Evolutionary conservation across 1,284 basidiomycete species (phyloP), one percentile per base, ranked within the genome.

Genomic region (Malassezia sympodialis): DNA sequence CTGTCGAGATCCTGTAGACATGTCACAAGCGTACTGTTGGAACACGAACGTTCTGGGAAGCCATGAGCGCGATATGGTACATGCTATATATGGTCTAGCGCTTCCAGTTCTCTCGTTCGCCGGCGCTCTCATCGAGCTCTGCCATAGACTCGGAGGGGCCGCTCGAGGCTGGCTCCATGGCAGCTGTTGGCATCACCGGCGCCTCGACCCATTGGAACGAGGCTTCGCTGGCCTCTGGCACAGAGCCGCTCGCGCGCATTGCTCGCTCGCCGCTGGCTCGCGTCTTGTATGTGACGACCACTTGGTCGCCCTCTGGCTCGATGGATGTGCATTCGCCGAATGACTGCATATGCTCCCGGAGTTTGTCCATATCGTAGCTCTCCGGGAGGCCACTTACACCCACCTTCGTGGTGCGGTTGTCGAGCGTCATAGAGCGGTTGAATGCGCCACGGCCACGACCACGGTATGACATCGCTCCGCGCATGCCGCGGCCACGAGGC

Each of bases 331-430:
- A 28, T 45, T 68, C 64, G 47, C 70, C 70, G 47, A 69, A 71
- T 32, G 51, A 51, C 58, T 62, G 48, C 23, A 41, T 32, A 21
- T 51, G 41, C 61, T 86, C 83, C 59, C 81, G 82, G 50, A 89
- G 79, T 23, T 82, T 80, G 49, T 77, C 78, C 32, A 82, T 82
- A 23, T 78, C 77, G 28, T 77, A 77, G 1, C 62, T 68, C 2
- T 59, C 40, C 1, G 77, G 67, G 0, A 82, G 81, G 34, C 84
- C 86, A 62, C 86, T 84, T 34, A 94, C 78, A 40, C 86, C 76
- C 27, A 96, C 76, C 69, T 82, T 84, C 76, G 84, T 87, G 4
- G 90, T 86, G 17, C 90, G 83, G 67, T 93, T 90, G 76, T 96
- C 90, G 23, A 96, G 81, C 63, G 86, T 85, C 63, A 72, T 60